Evolutionary conservation across 192 early-diverging fungal genomes (phyloP).

Genomic region (Dimargaris cristalligena): DNA sequence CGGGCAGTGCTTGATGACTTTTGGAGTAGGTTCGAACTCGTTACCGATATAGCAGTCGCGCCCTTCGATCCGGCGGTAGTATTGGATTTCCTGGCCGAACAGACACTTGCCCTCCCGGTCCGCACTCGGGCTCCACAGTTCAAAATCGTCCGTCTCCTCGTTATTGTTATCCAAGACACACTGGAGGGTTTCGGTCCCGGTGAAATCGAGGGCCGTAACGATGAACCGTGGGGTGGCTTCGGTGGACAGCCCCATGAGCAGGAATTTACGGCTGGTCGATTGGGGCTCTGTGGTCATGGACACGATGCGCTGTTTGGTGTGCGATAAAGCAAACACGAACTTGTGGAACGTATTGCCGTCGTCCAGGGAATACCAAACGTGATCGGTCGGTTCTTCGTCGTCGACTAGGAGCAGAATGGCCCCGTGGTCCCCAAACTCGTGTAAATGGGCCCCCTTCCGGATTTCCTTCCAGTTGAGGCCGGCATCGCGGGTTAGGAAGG

Average conservation of each 20-base stretch:
- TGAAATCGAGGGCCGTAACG: constrained; percentile 26
- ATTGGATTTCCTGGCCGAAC: constrained; percentile 49
- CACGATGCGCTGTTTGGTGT: constrained; percentile 32
- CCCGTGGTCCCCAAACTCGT: constrained; percentile 89
- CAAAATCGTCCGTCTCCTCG: constrained; percentile 41
- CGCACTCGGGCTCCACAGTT: constrained; percentile 38
- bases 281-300: constrained; percentile 53
- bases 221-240: constrained; percentile 13
- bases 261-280: constrained; percentile 58
- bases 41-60: constrained; percentile 59
- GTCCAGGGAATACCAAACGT: constrained; percentile 56
- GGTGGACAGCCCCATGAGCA: constrained; percentile 43
- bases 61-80: constrained; percentile 49
- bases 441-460: constrained; percentile 70
- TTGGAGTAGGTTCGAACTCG: constrained; percentile 38
- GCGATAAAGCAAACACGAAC: constrained; percentile 26
- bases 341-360: constrained; percentile 53
- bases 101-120: constrained; percentile 35
- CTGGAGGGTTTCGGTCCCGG: constrained; percentile 22
- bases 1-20: constrained; percentile 40
- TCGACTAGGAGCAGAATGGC: constrained; percentile 69
- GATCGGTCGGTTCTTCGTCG: constrained; percentile 53
- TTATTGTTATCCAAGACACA: constrained; percentile 25
- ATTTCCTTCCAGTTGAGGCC: constrained; percentile 73
- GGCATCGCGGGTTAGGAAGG: constrained; percentile 76